Evolutionary conservation across 441 rosid species (phyloP).

Genomic region (Adansonia madagascariensis): DNA sequence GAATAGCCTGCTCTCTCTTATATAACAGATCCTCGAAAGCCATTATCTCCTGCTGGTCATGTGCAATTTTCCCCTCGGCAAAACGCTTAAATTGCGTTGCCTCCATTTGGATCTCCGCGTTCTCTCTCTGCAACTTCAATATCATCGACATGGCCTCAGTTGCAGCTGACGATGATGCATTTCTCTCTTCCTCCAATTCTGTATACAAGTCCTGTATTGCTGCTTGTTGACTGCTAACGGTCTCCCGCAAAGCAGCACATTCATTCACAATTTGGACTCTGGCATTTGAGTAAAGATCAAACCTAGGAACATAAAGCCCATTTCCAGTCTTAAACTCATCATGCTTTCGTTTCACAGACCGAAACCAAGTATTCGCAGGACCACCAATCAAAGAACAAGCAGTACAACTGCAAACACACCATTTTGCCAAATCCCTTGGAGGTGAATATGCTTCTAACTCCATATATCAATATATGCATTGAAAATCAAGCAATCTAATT

Average conservation of each 20-base stretch:
- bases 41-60: conserved; percentile 79
- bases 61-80: conserved; percentile 90
- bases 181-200: conserved; percentile 92
- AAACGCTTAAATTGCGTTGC: conserved; percentile 87
- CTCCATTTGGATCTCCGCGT: conserved; percentile 94
- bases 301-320: background rate
- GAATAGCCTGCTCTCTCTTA: conserved; percentile 57
- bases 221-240: conserved; percentile 69
- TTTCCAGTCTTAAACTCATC: background rate
- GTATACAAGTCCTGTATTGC: conserved; percentile 63
- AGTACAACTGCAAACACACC: conserved; percentile 58
- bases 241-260: conserved; percentile 57
- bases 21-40: conserved; percentile 80
- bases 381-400: conserved; percentile 30
- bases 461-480: conserved; percentile 44
- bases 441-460: conserved; percentile 48
- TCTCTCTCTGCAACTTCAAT: conserved; percentile 90
- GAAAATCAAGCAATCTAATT: conserved; percentile 30
- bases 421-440: conserved; percentile 43
- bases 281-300: background rate
- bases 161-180: conserved; percentile 91
- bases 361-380: conserved; percentile 7
- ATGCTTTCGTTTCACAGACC: background rate
- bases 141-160: conserved; percentile 45
- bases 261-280: conserved; percentile 9